These are phyloP conservation scores for Inga leiocalycina DNA, from an alignment of 306 rosid species.

Conservation along the genomic window DNA sequence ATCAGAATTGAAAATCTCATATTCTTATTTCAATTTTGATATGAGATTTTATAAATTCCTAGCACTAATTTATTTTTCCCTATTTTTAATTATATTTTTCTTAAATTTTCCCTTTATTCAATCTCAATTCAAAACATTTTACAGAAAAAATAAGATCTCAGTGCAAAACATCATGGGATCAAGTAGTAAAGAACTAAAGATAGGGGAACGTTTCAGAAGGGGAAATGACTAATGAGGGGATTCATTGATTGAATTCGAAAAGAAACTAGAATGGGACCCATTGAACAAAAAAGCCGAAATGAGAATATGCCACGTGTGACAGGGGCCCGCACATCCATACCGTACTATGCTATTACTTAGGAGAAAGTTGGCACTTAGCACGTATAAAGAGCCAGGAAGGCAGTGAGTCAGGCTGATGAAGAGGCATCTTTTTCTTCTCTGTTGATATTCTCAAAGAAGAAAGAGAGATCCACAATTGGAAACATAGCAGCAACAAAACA, in stretches of 20 bases:
- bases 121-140: background rate
- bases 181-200: background rate
- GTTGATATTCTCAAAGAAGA: conserved; percentile 29
- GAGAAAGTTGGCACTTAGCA: background rate
- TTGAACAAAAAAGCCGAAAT: background rate
- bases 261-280: background rate
- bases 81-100: no score
- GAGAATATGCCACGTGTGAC: conserved; percentile 2
- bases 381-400: background rate
- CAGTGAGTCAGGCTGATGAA: background rate
- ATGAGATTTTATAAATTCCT: no score
- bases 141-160: background rate
- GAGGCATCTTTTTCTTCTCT: background rate
- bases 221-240: background rate
- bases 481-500: conserved; percentile 35
- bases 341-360: background rate
- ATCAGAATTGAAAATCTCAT: no score
- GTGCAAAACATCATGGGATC: background rate
- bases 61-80: no score
- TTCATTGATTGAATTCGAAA: conserved; percentile 1
- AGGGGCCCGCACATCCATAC: background rate
- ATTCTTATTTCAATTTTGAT: no score
- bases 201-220: background rate
- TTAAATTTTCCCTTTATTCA: no score
- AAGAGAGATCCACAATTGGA: conserved; percentile 29